Percentiles rank a stretch among this genome's conserved stretches.
phyloP scores from a whole-genome alignment of 306 rosid species.

The Cucumis sativus region DNA sequence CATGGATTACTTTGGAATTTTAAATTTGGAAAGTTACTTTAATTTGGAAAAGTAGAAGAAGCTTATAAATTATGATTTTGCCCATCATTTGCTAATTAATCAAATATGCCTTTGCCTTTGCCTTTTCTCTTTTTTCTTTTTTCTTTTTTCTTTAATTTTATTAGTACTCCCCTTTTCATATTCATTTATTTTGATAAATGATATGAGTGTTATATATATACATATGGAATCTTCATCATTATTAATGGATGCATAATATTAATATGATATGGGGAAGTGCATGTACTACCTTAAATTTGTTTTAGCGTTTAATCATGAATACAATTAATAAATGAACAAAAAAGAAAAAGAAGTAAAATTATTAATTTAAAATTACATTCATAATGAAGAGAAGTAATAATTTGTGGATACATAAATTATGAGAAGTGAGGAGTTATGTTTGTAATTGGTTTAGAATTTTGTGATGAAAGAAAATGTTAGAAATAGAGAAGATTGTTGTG shows the following conservation, averaged over 20 bases:
- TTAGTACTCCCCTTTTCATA: neutral
- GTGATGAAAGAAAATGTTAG: too few relatives aligned
- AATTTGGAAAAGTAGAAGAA: neutral
- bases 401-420: neutral
- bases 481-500: too few relatives aligned
- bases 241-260: neutral
- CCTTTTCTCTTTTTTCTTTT: too few relatives aligned
- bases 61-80: neutral
- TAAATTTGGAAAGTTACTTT: neutral
- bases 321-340: too few relatives aligned
- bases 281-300: neutral
- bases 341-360: neutral
- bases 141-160: neutral
- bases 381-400: neutral
- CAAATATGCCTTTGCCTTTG: neutral
- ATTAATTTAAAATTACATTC: neutral
- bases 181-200: neutral
- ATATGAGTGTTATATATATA: neutral
- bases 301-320: neutral
- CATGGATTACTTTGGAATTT: neutral
- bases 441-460: too few relatives aligned
- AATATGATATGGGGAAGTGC: neutral
- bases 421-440: neutral
- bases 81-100: conserved; percentile 3
- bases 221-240: neutral